Evolutionary conservation across 2,329 filamentous ascomycete species (phyloP), one percentile per base, ranked within the genome.

Genomic region (Dactylellina cionopaga): DNA sequence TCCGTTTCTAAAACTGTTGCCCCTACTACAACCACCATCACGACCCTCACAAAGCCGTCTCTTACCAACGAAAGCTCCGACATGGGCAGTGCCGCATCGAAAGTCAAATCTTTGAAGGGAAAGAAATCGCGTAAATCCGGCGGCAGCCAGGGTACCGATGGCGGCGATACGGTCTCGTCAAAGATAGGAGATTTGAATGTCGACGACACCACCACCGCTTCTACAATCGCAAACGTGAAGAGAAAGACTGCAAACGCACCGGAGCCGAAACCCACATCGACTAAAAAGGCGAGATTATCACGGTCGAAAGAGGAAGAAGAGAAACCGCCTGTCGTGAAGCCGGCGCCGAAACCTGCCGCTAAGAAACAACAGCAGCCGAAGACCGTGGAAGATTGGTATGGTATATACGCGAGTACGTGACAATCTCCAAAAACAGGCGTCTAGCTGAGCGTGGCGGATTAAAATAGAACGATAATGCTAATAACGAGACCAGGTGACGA

Each of bases 51-150:
- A 11, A 41, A 29, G n/a, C 1, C 51, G 11, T n/a, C 43, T 9
- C 13, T 51, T 27, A 15, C 33, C 2, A 19, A 19, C 7, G 51
- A 29, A 41, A 35, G 35, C 49, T 2, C 49, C 66, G 68, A 72
- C 29, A 72, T 72, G 68, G 68, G 68, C 27, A 72, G 52, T 33
- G 68, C 59, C 29, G 59, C 60, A 9, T 72, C 68, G 9, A 65
- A 64, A 25, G 59, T 54, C 1, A 72, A 72, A 15, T 55, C 59
- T 7, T 27, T 65, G 5, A 72, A 72, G 41, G 35, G 43, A 19
- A 63, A 56, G 19, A 64, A 59, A 24, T 59, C 68, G 59, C 66
- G 66, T 63, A 71, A 71, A 63, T 47, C 44, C 19, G 37, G 58
- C 27, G 68, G 56, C 11, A 54, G 52, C 29, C 44, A 56, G 10